Conservation (phyloP, 176 grass and related monocot genomes). For the barley (Hordeum vulgare) region MorexV3_pseudomolecules_assembly NC_058519.1:583859261-583859760, state of each 20-base stretch:
- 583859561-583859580: background rate
- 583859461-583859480: background rate
- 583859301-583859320: background rate
- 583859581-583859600: background rate
- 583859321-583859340: background rate
- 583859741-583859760: conserved; percentile 31
- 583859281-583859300: background rate
- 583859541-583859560: background rate
- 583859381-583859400: background rate
- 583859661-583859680: background rate
- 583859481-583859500: background rate
- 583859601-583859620: background rate
- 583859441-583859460: background rate
- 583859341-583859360: background rate
- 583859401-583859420: background rate
- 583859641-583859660: background rate
- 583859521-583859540: too few relatives aligned
- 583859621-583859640: background rate
- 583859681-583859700: conserved; percentile 3
- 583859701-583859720: conserved; percentile 12
- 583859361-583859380: background rate
- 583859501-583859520: conserved; percentile 7
- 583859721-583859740: conserved; percentile 1
- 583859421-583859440: background rate
- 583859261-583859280: background rate